Percentiles rank a stretch among this genome's conserved stretches.
Conservation (phyloP, 2,329 filamentous ascomycete species). For the Stachybotrys echinatus region DNA sequence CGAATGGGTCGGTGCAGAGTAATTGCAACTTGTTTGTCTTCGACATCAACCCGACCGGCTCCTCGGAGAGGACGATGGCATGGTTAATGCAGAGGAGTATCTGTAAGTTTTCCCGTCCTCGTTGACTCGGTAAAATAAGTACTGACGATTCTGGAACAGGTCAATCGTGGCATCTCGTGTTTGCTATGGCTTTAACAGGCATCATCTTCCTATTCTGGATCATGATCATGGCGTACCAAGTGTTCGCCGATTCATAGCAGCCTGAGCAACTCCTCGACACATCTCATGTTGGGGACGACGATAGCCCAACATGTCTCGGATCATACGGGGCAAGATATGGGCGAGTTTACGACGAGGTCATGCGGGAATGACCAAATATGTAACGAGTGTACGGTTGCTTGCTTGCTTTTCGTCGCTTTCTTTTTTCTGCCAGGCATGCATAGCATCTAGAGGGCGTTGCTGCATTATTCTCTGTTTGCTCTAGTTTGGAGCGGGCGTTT, state of each 20-base stretch:
- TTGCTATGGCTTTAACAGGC: slow-evolving; percentile 57
- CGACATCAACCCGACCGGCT: slow-evolving; percentile 41
- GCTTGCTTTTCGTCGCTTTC: background rate
- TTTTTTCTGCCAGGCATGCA: background rate
- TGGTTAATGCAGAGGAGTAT: slow-evolving; percentile 61
- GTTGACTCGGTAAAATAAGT: background rate
- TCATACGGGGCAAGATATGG: background rate
- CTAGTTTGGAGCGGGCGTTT: background rate
- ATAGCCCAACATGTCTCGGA: background rate
- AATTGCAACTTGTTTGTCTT: slow-evolving; percentile 57
- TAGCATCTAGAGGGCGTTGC: background rate
- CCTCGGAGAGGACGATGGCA: slow-evolving; percentile 50
- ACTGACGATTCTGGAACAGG: slow-evolving; percentile 28
- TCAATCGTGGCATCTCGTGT: slow-evolving; percentile 60
- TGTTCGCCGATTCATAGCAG: slow-evolving; percentile 44
- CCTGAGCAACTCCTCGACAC: too few relatives aligned
- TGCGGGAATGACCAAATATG: background rate
- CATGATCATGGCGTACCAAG: slow-evolving; percentile 62
- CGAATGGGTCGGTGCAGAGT: slow-evolving; percentile 49
- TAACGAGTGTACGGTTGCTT: slow-evolving; percentile 3
- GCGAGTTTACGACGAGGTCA: background rate
- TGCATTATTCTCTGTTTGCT: background rate
- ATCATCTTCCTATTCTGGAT: slow-evolving; percentile 60
- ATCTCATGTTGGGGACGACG: too few relatives aligned
- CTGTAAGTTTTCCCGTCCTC: slow-evolving; percentile 39